phyloP scores from a whole-genome alignment of 768 basidiomycete genomes.

The Neoboletus brunneissimus region DNA sequence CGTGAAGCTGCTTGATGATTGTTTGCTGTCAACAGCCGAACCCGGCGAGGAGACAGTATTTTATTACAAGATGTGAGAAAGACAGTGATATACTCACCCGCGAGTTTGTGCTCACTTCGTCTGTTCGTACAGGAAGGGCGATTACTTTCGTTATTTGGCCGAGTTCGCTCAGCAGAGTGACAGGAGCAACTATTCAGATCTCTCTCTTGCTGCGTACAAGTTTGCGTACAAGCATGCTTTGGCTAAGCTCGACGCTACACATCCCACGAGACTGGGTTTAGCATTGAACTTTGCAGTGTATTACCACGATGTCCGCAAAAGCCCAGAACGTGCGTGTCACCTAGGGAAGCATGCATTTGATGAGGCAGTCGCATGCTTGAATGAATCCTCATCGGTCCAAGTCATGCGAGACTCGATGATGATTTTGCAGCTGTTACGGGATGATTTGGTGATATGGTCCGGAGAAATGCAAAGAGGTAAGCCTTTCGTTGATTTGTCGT shows the following conservation, averaged over 20 bases:
- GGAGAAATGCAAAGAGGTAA: conserved; percentile 59
- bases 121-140: conserved; percentile 61
- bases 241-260: conserved; percentile 68
- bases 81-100: neutral
- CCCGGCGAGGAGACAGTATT: conserved; percentile 84
- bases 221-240: conserved; percentile 80
- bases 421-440: conserved; percentile 77
- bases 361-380: conserved; percentile 74
- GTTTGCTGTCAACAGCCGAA: conserved; percentile 59
- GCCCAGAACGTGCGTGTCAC: conserved; percentile 83
- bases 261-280: conserved; percentile 84
- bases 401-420: conserved; percentile 71
- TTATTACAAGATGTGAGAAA: conserved; percentile 79
- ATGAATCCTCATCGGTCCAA: conserved; percentile 40
- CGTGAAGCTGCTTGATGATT: conserved; percentile 60
- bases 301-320: conserved; percentile 83
- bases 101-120: conserved; percentile 8
- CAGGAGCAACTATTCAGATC: conserved; percentile 64
- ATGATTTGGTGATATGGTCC: conserved; percentile 86
- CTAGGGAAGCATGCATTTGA: conserved; percentile 92
- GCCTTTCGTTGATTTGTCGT: neutral
- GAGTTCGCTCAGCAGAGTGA: conserved; percentile 76
- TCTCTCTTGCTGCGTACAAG: conserved; percentile 83
- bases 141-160: conserved; percentile 89
- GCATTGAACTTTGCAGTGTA: conserved; percentile 94